Percentiles rank a stretch among this genome's conserved stretches.
phyloP scores from a whole-genome alignment of 345 rosid species.

The Brassica rapa region DNA sequence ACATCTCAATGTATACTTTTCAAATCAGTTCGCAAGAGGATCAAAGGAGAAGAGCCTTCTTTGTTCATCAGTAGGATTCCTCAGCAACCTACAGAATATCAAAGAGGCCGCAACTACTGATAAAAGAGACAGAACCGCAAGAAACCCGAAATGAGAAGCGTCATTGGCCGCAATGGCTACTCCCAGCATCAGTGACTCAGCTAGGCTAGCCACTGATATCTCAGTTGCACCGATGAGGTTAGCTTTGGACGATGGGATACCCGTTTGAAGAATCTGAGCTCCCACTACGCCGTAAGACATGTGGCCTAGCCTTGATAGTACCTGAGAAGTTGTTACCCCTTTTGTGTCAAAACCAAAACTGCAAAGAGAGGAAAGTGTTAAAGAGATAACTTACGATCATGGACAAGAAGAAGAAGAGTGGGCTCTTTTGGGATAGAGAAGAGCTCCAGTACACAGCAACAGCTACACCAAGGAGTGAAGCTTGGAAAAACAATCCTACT shows the following conservation, averaged over 20 bases:
- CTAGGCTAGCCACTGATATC: slow-evolving; percentile 87
- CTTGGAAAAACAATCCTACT: slow-evolving; percentile 78
- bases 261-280: slow-evolving; percentile 95
- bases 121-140: slow-evolving; percentile 70
- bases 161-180: slow-evolving; percentile 86
- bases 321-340: slow-evolving; percentile 44
- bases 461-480: slow-evolving; percentile 74
- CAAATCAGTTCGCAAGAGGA: slow-evolving; percentile 32
- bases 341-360: slow-evolving; percentile 12
- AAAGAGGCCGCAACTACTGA: slow-evolving; percentile 85
- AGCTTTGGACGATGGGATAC: slow-evolving; percentile 87
- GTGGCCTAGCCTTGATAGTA: slow-evolving; percentile 86
- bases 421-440: slow-evolving; percentile 64
- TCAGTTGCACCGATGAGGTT: slow-evolving; percentile 91
- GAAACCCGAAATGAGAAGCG: slow-evolving; percentile 73
- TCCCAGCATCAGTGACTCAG: slow-evolving; percentile 85
- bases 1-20: slow-evolving; percentile 8
- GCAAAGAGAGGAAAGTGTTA: background rate
- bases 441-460: slow-evolving; percentile 79
- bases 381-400: slow-evolving; percentile 63
- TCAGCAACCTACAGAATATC: slow-evolving; percentile 83
- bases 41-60: slow-evolving; percentile 65
- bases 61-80: slow-evolving; percentile 86
- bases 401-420: slow-evolving; percentile 71
- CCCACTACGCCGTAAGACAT: slow-evolving; percentile 88